Base-by-base conservation (phyloP, 23 red algal genomes). In the Agarophyton chilense region DNA sequence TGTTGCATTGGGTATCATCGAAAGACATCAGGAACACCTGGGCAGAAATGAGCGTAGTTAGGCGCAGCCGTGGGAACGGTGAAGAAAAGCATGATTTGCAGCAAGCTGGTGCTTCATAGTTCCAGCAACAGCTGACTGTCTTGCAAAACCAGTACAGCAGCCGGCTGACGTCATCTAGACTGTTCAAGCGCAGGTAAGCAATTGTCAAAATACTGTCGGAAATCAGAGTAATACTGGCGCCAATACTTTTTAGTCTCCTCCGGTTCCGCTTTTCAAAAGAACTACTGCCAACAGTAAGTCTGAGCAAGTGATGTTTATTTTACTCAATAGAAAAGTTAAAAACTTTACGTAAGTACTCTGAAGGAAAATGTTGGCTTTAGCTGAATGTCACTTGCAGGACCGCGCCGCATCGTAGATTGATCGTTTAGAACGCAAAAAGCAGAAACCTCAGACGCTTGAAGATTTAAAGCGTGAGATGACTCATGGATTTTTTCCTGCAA, bases 371-470 rank as follows among this genome's bases (percentile, higher is more conserved):
- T 5, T 84, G 21, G 35, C 16, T 19, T 84, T 84, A 39, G 79
- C 44, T 9, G 56, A 84, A 39, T 84, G 56, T 67, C 79, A 84
- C 0, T 26, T 84, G 22, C 79, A 63, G 34, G 79, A 84, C 2
- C 55, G 79, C 2, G 79, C 79, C 21, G 33, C 52, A 62, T 62
- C 56, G 12, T 84, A 33, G 79, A 84, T 84, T 6, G 19, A 34
- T 5, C n/a, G 79, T 35, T 22, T 84, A 13, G 56, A 84, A 44
- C 33, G 58, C 5, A 33, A 84, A 3, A 56, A 67, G 22, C 9
- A 84, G 44, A 84, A 66, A 56, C 54, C 79, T 0, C 19, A 38
- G 35, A 84, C 79, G 6, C 40, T 84, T 2, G 79, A 66, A 58
- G 2, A 65, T 22, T 0, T 84, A 11, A 46, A 34, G 19, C 0